Conservation (phyloP, 805 yeast species). For the Myxozyma nipponensis region DNA sequence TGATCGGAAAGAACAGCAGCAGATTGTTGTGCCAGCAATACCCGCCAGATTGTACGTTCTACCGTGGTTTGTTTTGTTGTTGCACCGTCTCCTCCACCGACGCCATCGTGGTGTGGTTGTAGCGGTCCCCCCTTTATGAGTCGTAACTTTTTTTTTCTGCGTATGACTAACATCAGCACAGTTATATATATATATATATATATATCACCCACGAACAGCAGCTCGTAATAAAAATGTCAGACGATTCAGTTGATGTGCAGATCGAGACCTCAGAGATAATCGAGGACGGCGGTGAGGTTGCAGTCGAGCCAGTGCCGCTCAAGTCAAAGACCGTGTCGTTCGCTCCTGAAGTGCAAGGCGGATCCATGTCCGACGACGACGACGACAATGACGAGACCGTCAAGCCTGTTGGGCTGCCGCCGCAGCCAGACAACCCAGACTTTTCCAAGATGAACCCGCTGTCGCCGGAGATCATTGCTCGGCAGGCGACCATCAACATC, state of each 20-base stretch:
- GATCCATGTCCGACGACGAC: conserved; percentile 55
- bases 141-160: neutral
- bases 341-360: conserved; percentile 57
- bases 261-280: conserved; percentile 11
- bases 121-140: no score
- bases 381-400: conserved; percentile 82
- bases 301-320: neutral
- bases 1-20: no score
- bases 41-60: no score
- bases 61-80: no score
- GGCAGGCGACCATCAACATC: conserved; percentile 98
- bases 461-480: conserved; percentile 83
- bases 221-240: conserved; percentile 11
- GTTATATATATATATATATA: neutral
- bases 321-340: conserved; percentile 75
- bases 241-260: conserved; percentile 21
- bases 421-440: conserved; percentile 89
- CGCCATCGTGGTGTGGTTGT: no score
- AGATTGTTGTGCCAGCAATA: no score
- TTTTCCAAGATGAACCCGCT: conserved; percentile 76
- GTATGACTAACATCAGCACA: neutral
- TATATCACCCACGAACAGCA: no score
- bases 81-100: no score
- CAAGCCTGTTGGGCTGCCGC: conserved; percentile 97
- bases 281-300: conserved; percentile 2